Percentiles rank a stretch among this genome's conserved stretches.
phyloP scores from a whole-genome alignment of 306 rosid genomes.

The Quercus bicolor region DNA sequence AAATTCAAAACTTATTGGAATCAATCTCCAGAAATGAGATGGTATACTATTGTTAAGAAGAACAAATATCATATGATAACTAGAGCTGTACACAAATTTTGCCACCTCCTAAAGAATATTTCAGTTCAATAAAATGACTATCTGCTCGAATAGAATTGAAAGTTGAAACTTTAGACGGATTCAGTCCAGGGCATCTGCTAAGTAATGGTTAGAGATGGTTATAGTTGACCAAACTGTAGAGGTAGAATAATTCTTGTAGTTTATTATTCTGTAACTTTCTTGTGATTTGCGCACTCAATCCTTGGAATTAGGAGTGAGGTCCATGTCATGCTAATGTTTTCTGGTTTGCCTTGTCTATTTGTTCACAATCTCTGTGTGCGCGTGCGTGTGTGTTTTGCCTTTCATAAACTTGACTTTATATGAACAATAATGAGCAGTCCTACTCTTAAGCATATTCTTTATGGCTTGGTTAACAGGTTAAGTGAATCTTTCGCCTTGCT shows the following conservation, averaged over 20 bases:
- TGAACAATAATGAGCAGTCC: slow-evolving; percentile 3
- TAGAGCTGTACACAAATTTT: no score
- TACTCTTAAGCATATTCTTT: neutral
- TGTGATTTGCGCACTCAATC: slow-evolving; percentile 21
- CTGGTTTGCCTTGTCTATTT: slow-evolving; percentile 17
- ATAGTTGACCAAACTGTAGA: slow-evolving; percentile 12
- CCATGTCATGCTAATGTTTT: slow-evolving; percentile 7
- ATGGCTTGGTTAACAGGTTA: slow-evolving; percentile 1
- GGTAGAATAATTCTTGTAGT: neutral
- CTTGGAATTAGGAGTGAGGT: slow-evolving; percentile 27
- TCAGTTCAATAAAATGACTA: no score
- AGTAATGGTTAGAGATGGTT: neutral
- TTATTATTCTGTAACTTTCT: neutral
- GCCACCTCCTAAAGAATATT: no score
- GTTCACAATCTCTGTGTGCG: neutral
- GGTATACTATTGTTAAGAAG: no score
- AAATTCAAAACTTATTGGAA: no score
- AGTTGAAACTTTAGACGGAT: no score
- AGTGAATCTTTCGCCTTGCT: slow-evolving; percentile 25
- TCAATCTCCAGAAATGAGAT: neutral
- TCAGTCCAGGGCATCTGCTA: neutral
- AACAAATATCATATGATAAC: no score
- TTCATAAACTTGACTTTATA: neutral
- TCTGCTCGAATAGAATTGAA: no score
- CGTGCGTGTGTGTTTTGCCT: neutral